Evolutionary conservation across 768 basidiomycete genomes (phyloP), one percentile per base, ranked within the genome.

Genomic region (Tricholoma sp.): DNA sequence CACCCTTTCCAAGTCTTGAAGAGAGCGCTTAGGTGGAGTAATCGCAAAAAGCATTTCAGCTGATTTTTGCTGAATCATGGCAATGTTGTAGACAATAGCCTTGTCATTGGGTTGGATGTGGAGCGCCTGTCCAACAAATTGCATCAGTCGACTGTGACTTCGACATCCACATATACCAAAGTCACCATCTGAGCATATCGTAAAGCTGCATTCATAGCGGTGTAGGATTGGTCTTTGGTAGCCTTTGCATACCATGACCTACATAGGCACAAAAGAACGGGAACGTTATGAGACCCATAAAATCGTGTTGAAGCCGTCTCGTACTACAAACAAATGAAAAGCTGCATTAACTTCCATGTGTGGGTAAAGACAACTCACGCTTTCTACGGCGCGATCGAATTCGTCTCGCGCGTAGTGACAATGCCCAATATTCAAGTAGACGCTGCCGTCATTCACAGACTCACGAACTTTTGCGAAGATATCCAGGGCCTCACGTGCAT

Each of bases 1-100:
- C 2, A 88, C 91, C 47, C 76, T 76, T 59, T 89, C 79, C 19
- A 98, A 78, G 59, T 98, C 94, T 55, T 82, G 83, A 8, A 94
- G 76, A 1, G 88, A 83, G 18, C 96, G 86, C 68, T 94, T 93
- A 24, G 83, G 76, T 1, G 87, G 80, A 0, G 79, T 78, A 22
- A 95, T 72, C 1, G 83, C 79, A 61, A 94, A 86, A 22, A 98
- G 73, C 73, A 98, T 80, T 69, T 98, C 96, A 0, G 93, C 91
- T 0, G 91, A 87, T 71, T 98, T 98, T 69, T 99, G 97, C 70
- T 95, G 88, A 32, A 98, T 94, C 89, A 99, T 95, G 55, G 96
- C 95, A 64, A 98, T 91, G 70, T 99, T 98, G 74, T 95, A 98
- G 43, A 93, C 59, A 52, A 89, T 85, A 3, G 93, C 90, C 67